Evolutionary conservation across 176 grass and related monocot species (phyloP), one percentile per base, ranked within the genome.

Genomic region (Avena sativa): DNA sequence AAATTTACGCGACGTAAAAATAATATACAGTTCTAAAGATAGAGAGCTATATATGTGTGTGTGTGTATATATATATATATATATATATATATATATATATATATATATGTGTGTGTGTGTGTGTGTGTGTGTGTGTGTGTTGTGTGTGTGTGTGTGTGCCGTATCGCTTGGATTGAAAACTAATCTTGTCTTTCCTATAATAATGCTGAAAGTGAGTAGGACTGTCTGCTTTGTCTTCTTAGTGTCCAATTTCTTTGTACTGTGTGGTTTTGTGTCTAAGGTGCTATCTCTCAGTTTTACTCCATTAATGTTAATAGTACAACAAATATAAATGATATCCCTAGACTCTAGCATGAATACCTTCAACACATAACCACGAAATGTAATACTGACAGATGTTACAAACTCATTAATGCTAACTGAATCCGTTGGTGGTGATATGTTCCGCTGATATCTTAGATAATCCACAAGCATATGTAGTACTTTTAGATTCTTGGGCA

Each of bases 291-390:
- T 58, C 65, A 83, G 36, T 69, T 70, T 74, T 61, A 76, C 17
- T 17, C 38, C 25, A 60, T 34, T 21, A 78, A 9, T 88, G 50
- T 19, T 56, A 19, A 59, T 76, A 34, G 32, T 51, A 67, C 36
- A 58, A 55, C 38, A 52, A 23, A 76, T 80, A 75, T 34, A 57
- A 28, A 85, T 36, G 63, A 64, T 66, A 89, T 61, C 4, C 79
- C 32, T 65, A 85, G 48, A 48, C 3, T 71, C 44, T 55, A 85
- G 68, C 56, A 48, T 81, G 82, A 58, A 79, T 74, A 57, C 50
- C 11, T 85, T 74, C 46, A 56, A 64, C 62, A 56, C 56, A 40
- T 67, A 50, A 68, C 74, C 61, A 38, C 69, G 49, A 49, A 58
- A 78, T 47, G 21, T 25, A 88, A 78, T 50, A 34, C n/a, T 32